Base-by-base conservation (phyloP, 441 rosid species). In the Erysimum cheiri region DNA sequence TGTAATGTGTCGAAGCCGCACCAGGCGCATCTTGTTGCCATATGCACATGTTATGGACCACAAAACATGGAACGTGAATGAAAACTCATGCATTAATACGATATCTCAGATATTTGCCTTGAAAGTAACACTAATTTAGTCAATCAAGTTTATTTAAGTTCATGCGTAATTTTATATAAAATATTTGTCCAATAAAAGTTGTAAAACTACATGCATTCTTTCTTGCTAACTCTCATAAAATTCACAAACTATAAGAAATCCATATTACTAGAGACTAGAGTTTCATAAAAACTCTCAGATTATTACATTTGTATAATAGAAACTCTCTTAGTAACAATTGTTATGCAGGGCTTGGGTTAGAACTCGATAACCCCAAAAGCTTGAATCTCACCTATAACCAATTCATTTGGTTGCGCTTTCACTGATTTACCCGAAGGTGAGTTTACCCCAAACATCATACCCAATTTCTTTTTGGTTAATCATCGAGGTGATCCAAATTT, bases 1-100 rank as follows among this genome's bases (percentile, higher is more conserved):
- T 58, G 58, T 47, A 35, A 14, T 68, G 56, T 47, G 65, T 26
- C 14, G 57, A 57, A 56, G 39, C 65, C 65, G 73, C 65, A 26
- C 48, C 5, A 35, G 58, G 48, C 58, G 73, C 58, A 69, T 69
- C 72, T 35, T 69, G 65, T 68, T 44, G 63, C 48, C 57, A 47
- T 22, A 22, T 44, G 72, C 65, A 35, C 72, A 68, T 57, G 56
- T 66, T 35, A 35, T 11, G 58, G 29, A 47, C 14, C 73, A 58
- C 44, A 36, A 69, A 59, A 32, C 73, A 58, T 48, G 73, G 58
- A 58, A 11, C 46, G 8, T 56, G 63, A 55, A 32, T 41, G 41
- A 54, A 54, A 67, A 17, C 63, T 53, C 53, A 40, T 66, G 71
- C 62, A 66, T 31, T 43, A 67, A 55, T 55, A 53, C 17, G 12